Percentiles rank a stretch among this genome's conserved stretches.
Evolutionary conservation across 371 early-diverging fungal genomes (phyloP).

Genomic region (Saksenaea oblongispora): DNA sequence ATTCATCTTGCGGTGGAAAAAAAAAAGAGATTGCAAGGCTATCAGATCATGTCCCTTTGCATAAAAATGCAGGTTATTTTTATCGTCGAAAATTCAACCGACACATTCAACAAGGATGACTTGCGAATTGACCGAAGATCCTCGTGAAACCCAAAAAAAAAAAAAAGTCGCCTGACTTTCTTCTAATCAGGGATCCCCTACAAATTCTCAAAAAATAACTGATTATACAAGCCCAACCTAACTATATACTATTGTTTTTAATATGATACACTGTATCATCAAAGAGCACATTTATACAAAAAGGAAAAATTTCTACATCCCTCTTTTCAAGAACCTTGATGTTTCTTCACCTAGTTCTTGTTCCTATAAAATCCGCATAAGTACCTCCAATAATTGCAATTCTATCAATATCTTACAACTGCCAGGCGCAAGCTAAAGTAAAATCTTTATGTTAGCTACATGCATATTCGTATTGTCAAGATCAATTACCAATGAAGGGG

Average conservation of each 20-base stretch:
- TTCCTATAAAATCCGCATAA: not conserved
- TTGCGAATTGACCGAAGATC: slow-evolving; percentile 1
- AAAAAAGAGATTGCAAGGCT: not conserved
- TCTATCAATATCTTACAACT: slow-evolving; percentile 19
- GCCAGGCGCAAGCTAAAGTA: slow-evolving; percentile 20
- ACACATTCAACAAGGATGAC: not conserved
- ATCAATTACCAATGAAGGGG: slow-evolving; percentile 44
- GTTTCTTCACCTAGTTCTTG: not conserved
- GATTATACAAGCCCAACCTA: not conserved
- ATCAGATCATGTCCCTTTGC: not conserved
- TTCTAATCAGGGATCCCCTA: not conserved
- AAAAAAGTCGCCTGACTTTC: slow-evolving; percentile 3
- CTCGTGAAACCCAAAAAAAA: not conserved
- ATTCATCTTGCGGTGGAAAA: not conserved
- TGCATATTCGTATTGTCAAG: not conserved
- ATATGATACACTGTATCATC: not conserved
- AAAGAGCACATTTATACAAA: not conserved
- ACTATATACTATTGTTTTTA: not conserved
- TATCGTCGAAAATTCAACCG: slow-evolving; percentile 4
- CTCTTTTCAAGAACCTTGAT: not conserved
- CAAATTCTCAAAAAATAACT: not conserved
- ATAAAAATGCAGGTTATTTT: slow-evolving; percentile 2
- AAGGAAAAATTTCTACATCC: not conserved
- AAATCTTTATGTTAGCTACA: not conserved
- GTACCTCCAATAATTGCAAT: not conserved